Conservation (phyloP, 805 yeast species). For the Saturnispora bothae region DNA sequence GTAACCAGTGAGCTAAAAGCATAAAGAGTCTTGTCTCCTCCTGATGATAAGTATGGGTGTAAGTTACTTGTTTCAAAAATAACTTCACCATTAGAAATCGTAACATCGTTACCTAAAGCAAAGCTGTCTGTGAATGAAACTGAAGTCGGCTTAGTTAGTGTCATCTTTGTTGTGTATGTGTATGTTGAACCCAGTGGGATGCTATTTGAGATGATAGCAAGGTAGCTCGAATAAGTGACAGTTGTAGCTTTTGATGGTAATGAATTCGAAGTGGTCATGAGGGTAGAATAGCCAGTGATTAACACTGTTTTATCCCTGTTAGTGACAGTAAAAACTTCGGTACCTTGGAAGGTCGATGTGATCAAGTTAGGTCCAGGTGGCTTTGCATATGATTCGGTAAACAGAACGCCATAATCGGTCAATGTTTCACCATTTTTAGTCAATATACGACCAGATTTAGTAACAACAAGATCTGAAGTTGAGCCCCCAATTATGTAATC, state of each 20-base stretch:
- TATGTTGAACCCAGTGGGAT: constrained; percentile 25
- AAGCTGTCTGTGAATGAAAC: constrained; percentile 12
- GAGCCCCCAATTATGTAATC: constrained; percentile 1
- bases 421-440: constrained; percentile 4
- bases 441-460: neutral
- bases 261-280: neutral
- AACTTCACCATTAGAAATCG: constrained; percentile 25
- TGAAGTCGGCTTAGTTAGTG: constrained; percentile 20
- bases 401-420: constrained; percentile 5
- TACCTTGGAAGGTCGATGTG: constrained; percentile 2
- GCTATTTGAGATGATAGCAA: constrained; percentile 20
- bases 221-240: constrained; percentile 2
- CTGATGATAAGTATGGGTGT: neutral
- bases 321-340: neutral
- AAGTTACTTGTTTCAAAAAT: constrained; percentile 12
- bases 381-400: constrained; percentile 6
- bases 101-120: constrained; percentile 11
- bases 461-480: neutral
- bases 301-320: neutral
- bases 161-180: constrained; percentile 17
- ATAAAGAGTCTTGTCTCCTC: constrained; percentile 8
- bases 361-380: constrained; percentile 3
- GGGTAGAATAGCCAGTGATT: neutral
- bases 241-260: constrained; percentile 5
- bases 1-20: constrained; percentile 11